Evolutionary conservation across 1,284 basidiomycete genomes (phyloP).

Genomic region (Schizophyllum amplum): DNA sequence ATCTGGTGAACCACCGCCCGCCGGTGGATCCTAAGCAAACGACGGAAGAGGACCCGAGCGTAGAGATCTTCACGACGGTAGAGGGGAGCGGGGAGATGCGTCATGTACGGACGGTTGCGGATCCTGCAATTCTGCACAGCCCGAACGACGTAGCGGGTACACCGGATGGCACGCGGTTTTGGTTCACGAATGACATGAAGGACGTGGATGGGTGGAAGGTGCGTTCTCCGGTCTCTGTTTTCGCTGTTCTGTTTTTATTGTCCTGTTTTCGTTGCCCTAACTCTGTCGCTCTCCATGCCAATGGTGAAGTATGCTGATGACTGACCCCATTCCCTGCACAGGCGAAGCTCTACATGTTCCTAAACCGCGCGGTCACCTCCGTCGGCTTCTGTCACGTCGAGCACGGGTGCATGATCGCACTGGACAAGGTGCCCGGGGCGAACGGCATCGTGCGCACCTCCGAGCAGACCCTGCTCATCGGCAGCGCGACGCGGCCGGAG

Average conservation of each 20-base stretch:
- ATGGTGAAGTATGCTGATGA: conserved; percentile 16
- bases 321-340: conserved; percentile 25
- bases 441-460: conserved; percentile 44
- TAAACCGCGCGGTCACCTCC: conserved; percentile 22
- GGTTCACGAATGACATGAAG: conserved; percentile 55
- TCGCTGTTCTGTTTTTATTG: no score
- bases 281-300: neutral
- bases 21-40: conserved; percentile 31
- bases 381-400: neutral
- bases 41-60: conserved; percentile 53
- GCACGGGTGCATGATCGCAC: conserved; percentile 48
- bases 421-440: conserved; percentile 31
- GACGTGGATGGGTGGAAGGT: conserved; percentile 33
- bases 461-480: conserved; percentile 52
- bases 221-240: conserved; percentile 35
- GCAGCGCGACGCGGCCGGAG: conserved; percentile 29
- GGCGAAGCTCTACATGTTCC: conserved; percentile 42
- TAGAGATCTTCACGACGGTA: conserved; percentile 62
- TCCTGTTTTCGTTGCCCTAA: no score
- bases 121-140: conserved; percentile 44
- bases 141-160: conserved; percentile 67
- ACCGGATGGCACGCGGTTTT: conserved; percentile 51
- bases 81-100: conserved; percentile 36
- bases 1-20: conserved; percentile 59
- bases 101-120: conserved; percentile 51